Conservation (phyloP, 2,329 filamentous ascomycete genomes). For the Arthrobotrys entomopaga region DNA sequence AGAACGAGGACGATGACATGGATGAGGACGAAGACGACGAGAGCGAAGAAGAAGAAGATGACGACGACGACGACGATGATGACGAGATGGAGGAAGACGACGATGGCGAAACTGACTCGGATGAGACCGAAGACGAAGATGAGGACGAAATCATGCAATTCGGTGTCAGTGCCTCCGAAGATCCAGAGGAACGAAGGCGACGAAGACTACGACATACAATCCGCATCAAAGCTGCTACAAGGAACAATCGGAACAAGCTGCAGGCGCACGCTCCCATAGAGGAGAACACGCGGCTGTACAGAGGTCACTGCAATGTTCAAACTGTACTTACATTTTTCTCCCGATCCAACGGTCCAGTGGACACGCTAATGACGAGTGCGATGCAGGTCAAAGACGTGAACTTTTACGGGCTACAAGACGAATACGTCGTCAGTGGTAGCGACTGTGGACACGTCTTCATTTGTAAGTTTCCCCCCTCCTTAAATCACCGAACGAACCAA, state of each 20-base stretch:
- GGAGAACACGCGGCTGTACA: conserved; percentile 68
- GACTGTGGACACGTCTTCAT: conserved; percentile 76
- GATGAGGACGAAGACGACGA: conserved; percentile 24
- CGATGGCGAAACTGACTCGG: conserved; percentile 60
- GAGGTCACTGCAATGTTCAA: conserved; percentile 73
- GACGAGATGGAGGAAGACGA: conserved; percentile 58
- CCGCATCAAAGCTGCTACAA: conserved; percentile 39
- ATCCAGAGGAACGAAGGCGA: conserved; percentile 37
- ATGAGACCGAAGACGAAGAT: conserved; percentile 55
- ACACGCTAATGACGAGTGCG: conserved; percentile 38
- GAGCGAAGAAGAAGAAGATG: conserved; percentile 58
- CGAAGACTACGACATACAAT: conserved; percentile 42
- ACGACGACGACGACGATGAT: conserved; percentile 55
- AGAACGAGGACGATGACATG: conserved; percentile 8
- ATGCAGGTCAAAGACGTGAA: conserved; percentile 73
- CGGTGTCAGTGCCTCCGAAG: conserved; percentile 8
- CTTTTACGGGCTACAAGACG: conserved; percentile 73
- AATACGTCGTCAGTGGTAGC: conserved; percentile 75
- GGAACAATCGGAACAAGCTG: conserved; percentile 47
- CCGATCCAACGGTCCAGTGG: conserved; percentile 10
- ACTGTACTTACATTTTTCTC: conserved; percentile 61
- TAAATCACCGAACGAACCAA: conserved; percentile 19
- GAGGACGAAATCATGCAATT: conserved; percentile 56
- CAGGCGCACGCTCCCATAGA: conserved; percentile 48
- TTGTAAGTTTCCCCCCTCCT: conserved; percentile 61